Percentiles rank a stretch among this genome's conserved stretches.
These are phyloP conservation scores for Lactarius indigo DNA, from an alignment of 768 basidiomycete genomes.

Conservation along the genomic window DNA sequence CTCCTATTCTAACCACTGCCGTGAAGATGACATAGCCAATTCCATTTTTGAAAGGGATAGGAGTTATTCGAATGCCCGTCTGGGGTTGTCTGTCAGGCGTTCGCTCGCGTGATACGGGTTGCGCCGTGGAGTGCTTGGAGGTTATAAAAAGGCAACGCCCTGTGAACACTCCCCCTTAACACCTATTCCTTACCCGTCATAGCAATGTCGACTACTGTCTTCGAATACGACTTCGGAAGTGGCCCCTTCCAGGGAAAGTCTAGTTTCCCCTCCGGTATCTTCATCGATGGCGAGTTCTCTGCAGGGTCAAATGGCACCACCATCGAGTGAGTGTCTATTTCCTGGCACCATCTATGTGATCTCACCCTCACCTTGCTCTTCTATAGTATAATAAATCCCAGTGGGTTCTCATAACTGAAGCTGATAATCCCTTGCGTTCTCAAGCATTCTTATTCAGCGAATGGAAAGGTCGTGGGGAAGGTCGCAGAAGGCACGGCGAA, in stretches of 20 bases:
- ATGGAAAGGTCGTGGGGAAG: constrained; percentile 55
- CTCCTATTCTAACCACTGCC: too few species aligned
- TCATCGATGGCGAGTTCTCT: constrained; percentile 66
- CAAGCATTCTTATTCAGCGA: constrained; percentile 30
- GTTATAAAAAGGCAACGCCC: not conserved
- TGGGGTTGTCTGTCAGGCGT: not conserved
- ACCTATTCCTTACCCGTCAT: not conserved
- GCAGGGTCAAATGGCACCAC: constrained; percentile 52
- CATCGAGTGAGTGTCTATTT: constrained; percentile 56
- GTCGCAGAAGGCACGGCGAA: constrained; percentile 57
- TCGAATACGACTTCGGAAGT: constrained; percentile 50
- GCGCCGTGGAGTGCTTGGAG: not conserved
- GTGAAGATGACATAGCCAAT: not conserved
- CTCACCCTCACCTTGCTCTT: constrained; percentile 7
- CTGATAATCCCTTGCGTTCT: not conserved
- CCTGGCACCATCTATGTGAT: not conserved
- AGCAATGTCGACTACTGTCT: constrained; percentile 42
- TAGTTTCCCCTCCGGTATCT: constrained; percentile 60
- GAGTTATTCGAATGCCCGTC: not conserved
- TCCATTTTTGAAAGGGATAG: not conserved
- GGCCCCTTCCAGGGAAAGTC: constrained; percentile 55
- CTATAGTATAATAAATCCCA: constrained; percentile 55
- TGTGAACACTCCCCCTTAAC: not conserved
- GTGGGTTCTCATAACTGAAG: constrained; percentile 28
- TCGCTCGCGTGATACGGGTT: constrained; percentile 8